Conservation (phyloP, 2,329 filamentous ascomycete genomes). For the Nectriaceae sp. region DNA sequence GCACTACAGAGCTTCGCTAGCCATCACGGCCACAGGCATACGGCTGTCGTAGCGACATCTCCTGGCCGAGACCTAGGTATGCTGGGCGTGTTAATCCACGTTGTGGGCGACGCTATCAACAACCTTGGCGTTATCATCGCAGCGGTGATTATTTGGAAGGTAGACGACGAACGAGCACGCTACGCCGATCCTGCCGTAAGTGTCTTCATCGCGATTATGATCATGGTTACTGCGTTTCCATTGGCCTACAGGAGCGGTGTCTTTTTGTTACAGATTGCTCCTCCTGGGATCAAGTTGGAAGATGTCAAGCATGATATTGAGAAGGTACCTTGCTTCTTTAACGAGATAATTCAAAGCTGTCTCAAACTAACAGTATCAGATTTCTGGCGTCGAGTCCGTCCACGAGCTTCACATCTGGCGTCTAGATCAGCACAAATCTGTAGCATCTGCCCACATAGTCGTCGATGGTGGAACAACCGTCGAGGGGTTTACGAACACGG, state of each 20-base stretch:
- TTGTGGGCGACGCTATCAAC: slow-evolving; percentile 73
- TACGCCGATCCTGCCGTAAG: slow-evolving; percentile 73
- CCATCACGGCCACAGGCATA: slow-evolving; percentile 55
- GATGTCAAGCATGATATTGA: slow-evolving; percentile 72
- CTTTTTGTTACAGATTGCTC: slow-evolving; percentile 70
- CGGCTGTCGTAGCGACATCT: slow-evolving; percentile 23
- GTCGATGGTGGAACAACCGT: slow-evolving; percentile 60
- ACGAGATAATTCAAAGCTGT: not conserved
- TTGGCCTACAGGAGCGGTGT: slow-evolving; percentile 62
- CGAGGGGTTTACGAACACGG: slow-evolving; percentile 59
- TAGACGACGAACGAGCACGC: slow-evolving; percentile 57
- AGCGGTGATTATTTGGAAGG: slow-evolving; percentile 69
- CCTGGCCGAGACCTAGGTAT: slow-evolving; percentile 66
- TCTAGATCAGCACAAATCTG: slow-evolving; percentile 67
- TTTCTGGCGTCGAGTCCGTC: slow-evolving; percentile 66
- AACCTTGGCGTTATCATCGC: slow-evolving; percentile 75
- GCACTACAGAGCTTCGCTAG: slow-evolving; percentile 15
- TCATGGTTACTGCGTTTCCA: slow-evolving; percentile 63
- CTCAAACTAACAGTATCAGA: slow-evolving; percentile 41
- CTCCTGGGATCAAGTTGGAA: slow-evolving; percentile 57
- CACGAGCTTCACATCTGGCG: slow-evolving; percentile 77
- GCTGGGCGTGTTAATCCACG: slow-evolving; percentile 69
- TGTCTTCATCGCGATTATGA: slow-evolving; percentile 72
- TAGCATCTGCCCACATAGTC: slow-evolving; percentile 70
- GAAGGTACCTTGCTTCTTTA: slow-evolving; percentile 42